Evolutionary conservation across 345 rosid genomes (phyloP), one percentile per base, ranked within the genome.

Genomic region (Pistacia integerrima): DNA sequence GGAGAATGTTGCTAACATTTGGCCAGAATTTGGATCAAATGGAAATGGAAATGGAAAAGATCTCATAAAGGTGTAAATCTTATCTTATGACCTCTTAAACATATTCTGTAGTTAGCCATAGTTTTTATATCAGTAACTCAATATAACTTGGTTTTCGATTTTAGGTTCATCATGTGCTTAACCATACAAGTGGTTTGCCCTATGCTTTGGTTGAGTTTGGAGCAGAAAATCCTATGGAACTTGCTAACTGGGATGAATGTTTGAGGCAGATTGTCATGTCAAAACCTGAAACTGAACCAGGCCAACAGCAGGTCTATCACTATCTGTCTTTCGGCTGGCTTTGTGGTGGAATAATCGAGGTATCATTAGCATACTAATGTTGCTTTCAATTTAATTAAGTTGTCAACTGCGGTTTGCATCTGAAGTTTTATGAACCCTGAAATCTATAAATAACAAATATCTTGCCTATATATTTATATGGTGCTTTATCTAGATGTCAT

Each of bases 341-440:
- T 20, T 95, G 99, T 73, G 99, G 98, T 79, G 99, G 98, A 85
- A 90, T 95, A 69, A 86, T 90, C 16, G 97, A 95, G 99, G 99
- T 92, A 93, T 52, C 5, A 0, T 25, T 72, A 2, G 25, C 25
- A 52, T 73, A 64, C 5, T 36, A 36, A 36, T 56, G 8, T 75
- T 28, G 49, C 59, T 28, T 62, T 5, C 41, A 30, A 57, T 72
- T 78, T n/a, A 38, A 65, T 38, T 36, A 25, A 8, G 10, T 36
- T 28, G 18, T 65, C 33, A 38, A n/a, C 20, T 65, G 7, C 16
- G 52, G n/a, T 65, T 65, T 41, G 48, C 5, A 17, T 65, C 16
- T n/a, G 25, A 41, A 65, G 51, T 49, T 65, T 65, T 36, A 1
- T 28, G 64, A 49, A 49, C 2, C 13, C 52, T 49, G 52, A 49